phyloP scores from a whole-genome alignment of 1,284 basidiomycete species.

The Earliella scabrosa region DNA sequence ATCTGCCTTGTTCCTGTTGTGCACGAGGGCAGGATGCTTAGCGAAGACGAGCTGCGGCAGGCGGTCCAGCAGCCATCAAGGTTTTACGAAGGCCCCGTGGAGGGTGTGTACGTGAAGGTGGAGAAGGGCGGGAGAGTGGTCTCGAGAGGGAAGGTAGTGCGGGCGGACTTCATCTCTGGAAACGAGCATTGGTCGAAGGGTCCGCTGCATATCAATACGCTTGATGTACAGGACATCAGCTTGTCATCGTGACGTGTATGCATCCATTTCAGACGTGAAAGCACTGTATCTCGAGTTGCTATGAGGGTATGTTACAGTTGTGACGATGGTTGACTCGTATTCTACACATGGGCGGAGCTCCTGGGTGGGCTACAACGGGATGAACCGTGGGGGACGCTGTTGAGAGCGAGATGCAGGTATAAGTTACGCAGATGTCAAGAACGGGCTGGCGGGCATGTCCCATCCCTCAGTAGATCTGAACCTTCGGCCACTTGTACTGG shows the following conservation, averaged over 20 bases:
- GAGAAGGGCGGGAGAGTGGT: constrained; percentile 48
- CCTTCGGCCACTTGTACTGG: constrained; percentile 82
- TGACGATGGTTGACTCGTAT: constrained; percentile 35
- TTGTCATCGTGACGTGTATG: too few relatives aligned
- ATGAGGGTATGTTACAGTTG: constrained; percentile 27
- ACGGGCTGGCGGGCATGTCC: neutral
- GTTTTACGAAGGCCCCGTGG: constrained; percentile 56
- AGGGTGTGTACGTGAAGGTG: constrained; percentile 64
- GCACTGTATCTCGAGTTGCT: neutral
- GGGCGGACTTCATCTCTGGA: constrained; percentile 64
- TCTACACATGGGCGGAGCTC: constrained; percentile 26
- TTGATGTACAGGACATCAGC: neutral
- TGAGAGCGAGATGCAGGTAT: constrained; percentile 41
- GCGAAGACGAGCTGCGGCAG: constrained; percentile 40
- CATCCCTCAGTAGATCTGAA: constrained; percentile 56
- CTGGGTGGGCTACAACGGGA: constrained; percentile 19
- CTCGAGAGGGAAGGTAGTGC: constrained; percentile 59
- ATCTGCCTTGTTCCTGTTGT: constrained; percentile 52
- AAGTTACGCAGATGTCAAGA: constrained; percentile 11
- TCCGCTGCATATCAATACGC: constrained; percentile 43
- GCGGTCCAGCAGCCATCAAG: constrained; percentile 50
- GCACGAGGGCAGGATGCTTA: constrained; percentile 44
- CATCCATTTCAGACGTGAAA: too few relatives aligned
- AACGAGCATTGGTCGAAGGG: constrained; percentile 67
- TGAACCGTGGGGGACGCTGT: constrained; percentile 38